Base-by-base conservation (phyloP, 2,329 filamentous ascomycete genomes). In the Plectosphaerella sp. region DNA sequence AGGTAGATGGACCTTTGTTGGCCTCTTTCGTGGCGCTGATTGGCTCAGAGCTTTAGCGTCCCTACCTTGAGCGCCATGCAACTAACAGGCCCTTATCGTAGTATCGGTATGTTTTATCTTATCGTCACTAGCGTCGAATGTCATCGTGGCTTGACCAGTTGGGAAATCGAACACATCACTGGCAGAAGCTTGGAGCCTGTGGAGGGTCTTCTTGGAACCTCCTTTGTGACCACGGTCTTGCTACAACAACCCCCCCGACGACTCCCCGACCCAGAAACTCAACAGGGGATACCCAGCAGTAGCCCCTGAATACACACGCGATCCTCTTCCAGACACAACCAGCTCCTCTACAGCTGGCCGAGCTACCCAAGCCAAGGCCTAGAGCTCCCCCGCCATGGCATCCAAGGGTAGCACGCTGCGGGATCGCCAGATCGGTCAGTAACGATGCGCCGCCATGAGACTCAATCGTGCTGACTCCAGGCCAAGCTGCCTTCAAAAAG, bases 401-500 rank as follows among this genome's bases (percentile, higher is more conserved):
- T 65, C 72, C 58, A 75, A 71, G 54, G 72, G 68, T 50, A 72
- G 67, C 56, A 74, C 74, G 42, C 61, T 79, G 60, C 71, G 76
- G 62, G 76, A 79, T 67, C 75, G 74, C 64, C 76, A 79, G 61
- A 76, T 78, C 63, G 67, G 75, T 77, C 65, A 49, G 62, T 56
- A 43, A 12, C 28, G 4, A 33, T 33, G 28, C 28, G 28, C 28
- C 28, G 28, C 28, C 28, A 33, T 33, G 47, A 45, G 43, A 28
- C 12, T n/a, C 28, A 43, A 33, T 43, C n/a, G 14, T 16, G 10
- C n/a, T 51, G 5, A 35, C n/a, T 5, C 33, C 25, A 47, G 10
- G 15, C 8, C n/a, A 59, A 96, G 92, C 88, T 48, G 93, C 93
- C 16, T 91, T 99, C 64, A 91, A 96, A 76, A 93, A 91, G 72